Percentiles rank a stretch among this genome's conserved stretches.
Conservation (phyloP, 208 protist genomes). For the Leishmania tropica region DNA sequence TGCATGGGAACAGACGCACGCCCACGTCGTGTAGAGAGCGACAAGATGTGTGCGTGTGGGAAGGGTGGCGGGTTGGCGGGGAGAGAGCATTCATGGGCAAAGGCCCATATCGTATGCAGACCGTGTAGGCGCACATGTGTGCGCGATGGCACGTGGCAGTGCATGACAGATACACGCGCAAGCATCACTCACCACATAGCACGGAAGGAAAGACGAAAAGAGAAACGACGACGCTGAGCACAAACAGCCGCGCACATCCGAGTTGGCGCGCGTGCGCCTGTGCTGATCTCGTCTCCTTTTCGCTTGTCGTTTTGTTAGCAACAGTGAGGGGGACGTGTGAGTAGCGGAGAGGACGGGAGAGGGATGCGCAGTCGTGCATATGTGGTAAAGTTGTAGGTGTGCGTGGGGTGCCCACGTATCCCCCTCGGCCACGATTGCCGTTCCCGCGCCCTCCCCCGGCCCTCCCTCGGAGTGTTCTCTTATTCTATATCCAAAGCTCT, state of each 20-base stretch:
- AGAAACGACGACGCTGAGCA: not conserved
- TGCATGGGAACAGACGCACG: not conserved
- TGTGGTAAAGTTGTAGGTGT: not conserved
- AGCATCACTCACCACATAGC: not conserved
- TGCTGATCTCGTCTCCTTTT: not conserved
- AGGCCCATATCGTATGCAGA: not conserved
- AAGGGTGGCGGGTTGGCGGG: not conserved
- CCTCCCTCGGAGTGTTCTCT: not conserved
- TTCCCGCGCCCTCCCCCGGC: no score
- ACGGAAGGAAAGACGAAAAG: not conserved
- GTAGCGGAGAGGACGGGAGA: not conserved
- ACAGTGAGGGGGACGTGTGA: not conserved
- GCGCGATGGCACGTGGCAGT: not conserved
- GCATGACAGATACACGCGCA: not conserved
- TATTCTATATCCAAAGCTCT: constrained; percentile 83
- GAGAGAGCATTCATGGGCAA: not conserved
- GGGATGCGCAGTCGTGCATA: not conserved
- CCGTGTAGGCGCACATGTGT: not conserved
- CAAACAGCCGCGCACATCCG: not conserved
- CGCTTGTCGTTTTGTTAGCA: not conserved
- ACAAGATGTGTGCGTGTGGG: not conserved
- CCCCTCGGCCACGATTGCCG: not conserved
- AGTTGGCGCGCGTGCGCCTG: not conserved
- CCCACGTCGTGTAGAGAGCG: not conserved
- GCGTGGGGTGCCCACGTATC: not conserved